phyloP scores from a whole-genome alignment of 2,329 filamentous ascomycete species.

The Aspergillus pseudonomiae region DNA sequence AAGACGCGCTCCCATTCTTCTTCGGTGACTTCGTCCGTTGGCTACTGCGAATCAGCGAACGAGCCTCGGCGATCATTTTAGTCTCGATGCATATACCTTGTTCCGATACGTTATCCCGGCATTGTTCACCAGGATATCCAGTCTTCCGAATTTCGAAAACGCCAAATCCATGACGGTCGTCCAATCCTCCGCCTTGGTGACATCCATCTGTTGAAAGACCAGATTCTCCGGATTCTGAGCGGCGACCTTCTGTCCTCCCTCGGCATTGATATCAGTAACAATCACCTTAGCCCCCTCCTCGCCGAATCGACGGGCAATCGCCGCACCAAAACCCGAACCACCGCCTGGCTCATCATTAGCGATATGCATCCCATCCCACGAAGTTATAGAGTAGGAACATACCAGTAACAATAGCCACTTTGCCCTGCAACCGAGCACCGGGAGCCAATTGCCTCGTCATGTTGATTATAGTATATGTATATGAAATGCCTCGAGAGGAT shows the following conservation, averaged over 20 bases:
- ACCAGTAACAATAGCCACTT: slow-evolving; percentile 52
- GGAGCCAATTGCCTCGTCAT: slow-evolving; percentile 17
- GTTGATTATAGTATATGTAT: background rate
- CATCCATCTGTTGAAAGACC: slow-evolving; percentile 39
- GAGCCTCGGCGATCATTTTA: background rate
- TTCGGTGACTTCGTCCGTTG: slow-evolving; percentile 46
- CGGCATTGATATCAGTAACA: slow-evolving; percentile 45
- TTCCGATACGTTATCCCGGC: slow-evolving; percentile 48
- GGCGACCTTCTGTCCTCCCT: slow-evolving; percentile 36
- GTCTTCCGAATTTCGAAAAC: slow-evolving; percentile 33
- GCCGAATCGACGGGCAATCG: slow-evolving; percentile 43
- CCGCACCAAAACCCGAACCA: slow-evolving; percentile 48
- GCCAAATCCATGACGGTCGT: slow-evolving; percentile 32
- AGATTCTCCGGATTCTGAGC: slow-evolving; percentile 33
- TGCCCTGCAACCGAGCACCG: slow-evolving; percentile 43
- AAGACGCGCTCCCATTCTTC: slow-evolving; percentile 49
- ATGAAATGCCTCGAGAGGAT: too few relatives aligned
- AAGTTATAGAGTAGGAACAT: slow-evolving; percentile 7
- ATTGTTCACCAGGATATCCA: slow-evolving; percentile 54
- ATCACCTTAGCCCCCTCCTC: slow-evolving; percentile 48
- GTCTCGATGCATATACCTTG: slow-evolving; percentile 31
- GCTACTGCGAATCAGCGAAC: slow-evolving; percentile 25
- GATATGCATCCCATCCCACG: background rate
- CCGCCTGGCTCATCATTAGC: slow-evolving; percentile 32
- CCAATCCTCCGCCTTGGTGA: slow-evolving; percentile 40